Base-by-base conservation (phyloP, 495 filamentous ascomycete species). In the Talaromyces proteolyticus region DNA sequence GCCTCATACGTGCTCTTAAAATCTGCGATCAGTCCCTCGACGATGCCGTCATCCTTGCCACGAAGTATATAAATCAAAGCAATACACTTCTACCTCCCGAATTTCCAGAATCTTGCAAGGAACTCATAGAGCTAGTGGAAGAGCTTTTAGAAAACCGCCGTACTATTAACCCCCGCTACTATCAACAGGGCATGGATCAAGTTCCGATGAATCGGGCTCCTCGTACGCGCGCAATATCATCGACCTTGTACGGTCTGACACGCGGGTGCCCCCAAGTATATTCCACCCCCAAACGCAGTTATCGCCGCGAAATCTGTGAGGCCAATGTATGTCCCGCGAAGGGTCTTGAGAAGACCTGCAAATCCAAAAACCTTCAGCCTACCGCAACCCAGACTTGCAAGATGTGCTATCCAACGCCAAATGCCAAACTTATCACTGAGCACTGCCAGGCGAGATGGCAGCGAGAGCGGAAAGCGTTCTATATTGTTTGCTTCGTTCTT, bases 361-460 rank as follows among this genome's bases (percentile, higher is more conserved):
- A 38, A 5, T 17, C 36, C 18, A 12, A 49, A 29, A 20, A 41
- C 20, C 20, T 49, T 8, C 29, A 49, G 8, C 34, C 34, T 17
- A 41, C 14, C 19, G 19, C 17, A 18, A 36, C 47, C 18, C 19
- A 23, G 41, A 51, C 12, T 36, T 51, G 49, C 41, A 51, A 44
- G 49, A 51, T 51, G 49, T 51, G 49, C 14, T 51, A 44, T 38
- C 42, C 42, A 2, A 39, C 20, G 16, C 40, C 19, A 39, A 51
- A 51, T 18, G 26, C 17, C 20, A 18, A 38, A 34, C 41, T 51
- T 12, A 51, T 44, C 25, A 43, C 26, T 20, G 49, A 36, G 29
- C 40, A 51, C 44, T 51, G 49, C 25, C 39, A 43, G 21, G 29
- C 38, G 42, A 51, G 40, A 51, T 43, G 49, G 40, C 43, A 29